Base-by-base conservation (phyloP, 164 flowering plant genomes). In the Kalanchoe fedtschenkoi region DNA sequence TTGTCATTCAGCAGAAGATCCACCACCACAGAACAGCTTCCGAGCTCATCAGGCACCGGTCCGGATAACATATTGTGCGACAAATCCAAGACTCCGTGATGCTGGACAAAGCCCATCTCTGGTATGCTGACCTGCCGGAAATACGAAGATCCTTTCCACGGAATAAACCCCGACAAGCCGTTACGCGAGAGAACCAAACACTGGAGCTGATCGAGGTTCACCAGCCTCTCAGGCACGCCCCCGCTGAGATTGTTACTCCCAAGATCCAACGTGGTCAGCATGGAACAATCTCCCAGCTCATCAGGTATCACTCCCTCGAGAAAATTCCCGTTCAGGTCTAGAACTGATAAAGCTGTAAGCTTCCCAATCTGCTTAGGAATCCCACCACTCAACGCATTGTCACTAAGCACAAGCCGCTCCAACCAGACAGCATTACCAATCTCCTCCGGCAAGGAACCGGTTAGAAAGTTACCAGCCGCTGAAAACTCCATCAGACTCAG, bases 131-230 rank as follows among this genome's bases (percentile, higher is more conserved):
- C 64, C 66, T 84, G 79, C 6, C 71, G 80, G 43, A 84, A 86
- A 68, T 82, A 85, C 11, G 66, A 69, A 11, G 81, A 76, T 0
- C 64, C 55, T 47, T 70, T 73, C 0, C 78, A 74, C 13, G 96
- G 96, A 34, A 88, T 86, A 0, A 68, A 5, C 6, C 91, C 90
- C 0, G 88, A 75, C 0, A 88, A 76, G 67, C 71, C 66, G 58
- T 88, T 88, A 65, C 78, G 75, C 14, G 96, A 82, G 21, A 88
- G 84, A 70, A 88, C 89, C 65, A 86, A 63, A 71, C 88, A 82
- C 34, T 85, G 88, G 13, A 88, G 60, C 75, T 83, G 84, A 14
- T 73, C 65, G 39, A 86, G 62, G 29, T 70, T 70, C 0, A 70
- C 60, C 10, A 82, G 33, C 9, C 61, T 66, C 57, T 70, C 76